Evolutionary conservation across 228 moss, liverwort and hornwort species (phyloP), one percentile per base, ranked within the genome.

Genomic region (Sphagnum magellanicum): DNA sequence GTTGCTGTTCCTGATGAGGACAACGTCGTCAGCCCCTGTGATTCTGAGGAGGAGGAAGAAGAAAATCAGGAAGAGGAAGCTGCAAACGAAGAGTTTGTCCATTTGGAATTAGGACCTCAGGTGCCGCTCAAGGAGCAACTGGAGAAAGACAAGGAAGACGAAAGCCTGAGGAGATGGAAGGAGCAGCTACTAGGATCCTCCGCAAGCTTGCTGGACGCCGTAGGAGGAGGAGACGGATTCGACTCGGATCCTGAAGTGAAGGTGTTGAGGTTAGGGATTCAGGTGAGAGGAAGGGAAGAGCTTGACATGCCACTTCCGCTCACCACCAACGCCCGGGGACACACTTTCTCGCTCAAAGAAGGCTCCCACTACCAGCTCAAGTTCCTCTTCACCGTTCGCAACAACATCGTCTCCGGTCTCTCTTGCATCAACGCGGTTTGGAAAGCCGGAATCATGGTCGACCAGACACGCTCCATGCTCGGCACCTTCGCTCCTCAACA

Each of bases 91-190:
- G 70, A 70, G 68, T 83, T 87, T 52, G 72, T 76, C 10, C 78
- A 81, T 11, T 48, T 51, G 50, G 87, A 83, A 49, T 73, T 87
- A 4, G 87, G 87, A 5, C 87, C 87, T 5, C 51, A 83, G 58
- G 77, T 87, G 6, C 82, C 87, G 1, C 70, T 87, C 0, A 87
- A 87, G 16, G 76, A 75, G 70, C 84, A 87, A 78, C 76, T 87
- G 61, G 87, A 87, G 73, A 83, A 83, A 68, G 87, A 87, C 73
- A 87, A 87, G 14, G 87, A 87, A 53, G 87, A 87, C 63, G 87
- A 84, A 68, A 84, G 84, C 66, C 71, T 87, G 74, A 63, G 87
- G 63, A 77, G 87, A 59, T 87, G 87, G 87, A 87, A 87, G 67
- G 87, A 82, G 4, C 87, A 87, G 84, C 79, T 87, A n/a, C 76